Conservation (phyloP, 176 grass and related monocot genomes). For the Avena insularis region DNA sequence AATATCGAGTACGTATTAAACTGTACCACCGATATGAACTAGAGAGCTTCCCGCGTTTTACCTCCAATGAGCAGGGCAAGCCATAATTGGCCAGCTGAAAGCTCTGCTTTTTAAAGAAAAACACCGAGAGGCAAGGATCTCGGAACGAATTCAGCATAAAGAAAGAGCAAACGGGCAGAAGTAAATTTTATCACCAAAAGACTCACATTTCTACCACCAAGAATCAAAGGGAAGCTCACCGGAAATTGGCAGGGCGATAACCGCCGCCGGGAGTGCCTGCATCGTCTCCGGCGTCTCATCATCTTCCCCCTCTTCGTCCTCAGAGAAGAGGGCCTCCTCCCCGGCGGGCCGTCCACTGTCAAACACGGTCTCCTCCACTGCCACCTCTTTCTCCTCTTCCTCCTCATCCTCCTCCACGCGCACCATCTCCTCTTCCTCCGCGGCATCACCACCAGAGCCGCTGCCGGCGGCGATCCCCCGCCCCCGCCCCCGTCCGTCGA, state of each 20-base stretch:
- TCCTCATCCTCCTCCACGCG: constrained; percentile 27
- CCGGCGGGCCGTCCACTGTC: not conserved
- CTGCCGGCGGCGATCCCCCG: constrained; percentile 20
- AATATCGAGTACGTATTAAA: constrained; percentile 4
- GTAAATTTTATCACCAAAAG: constrained; percentile 29
- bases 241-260: constrained; percentile 15
- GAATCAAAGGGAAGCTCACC: constrained; percentile 53
- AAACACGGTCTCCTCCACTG: constrained; percentile 32
- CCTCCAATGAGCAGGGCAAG: constrained; percentile 33
- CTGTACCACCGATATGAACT: constrained; percentile 12
- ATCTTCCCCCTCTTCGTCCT: constrained; percentile 14
- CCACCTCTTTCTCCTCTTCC: constrained; percentile 28
- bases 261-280: not conserved
- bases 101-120: not conserved
- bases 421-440: constrained; percentile 44
- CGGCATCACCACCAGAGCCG: constrained; percentile 6
- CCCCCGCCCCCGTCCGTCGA: constrained; percentile 56
- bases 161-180: constrained; percentile 19
- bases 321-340: constrained; percentile 59
- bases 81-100: constrained; percentile 11
- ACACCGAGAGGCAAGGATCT: constrained; percentile 12
- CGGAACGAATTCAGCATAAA: not conserved
- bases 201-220: constrained; percentile 10
- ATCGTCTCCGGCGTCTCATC: constrained; percentile 34
- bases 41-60: constrained; percentile 34